Evolutionary conservation across 106 monocot species (phyloP), one percentile per base, ranked within the genome.

Genomic region (Posidonia australis): DNA sequence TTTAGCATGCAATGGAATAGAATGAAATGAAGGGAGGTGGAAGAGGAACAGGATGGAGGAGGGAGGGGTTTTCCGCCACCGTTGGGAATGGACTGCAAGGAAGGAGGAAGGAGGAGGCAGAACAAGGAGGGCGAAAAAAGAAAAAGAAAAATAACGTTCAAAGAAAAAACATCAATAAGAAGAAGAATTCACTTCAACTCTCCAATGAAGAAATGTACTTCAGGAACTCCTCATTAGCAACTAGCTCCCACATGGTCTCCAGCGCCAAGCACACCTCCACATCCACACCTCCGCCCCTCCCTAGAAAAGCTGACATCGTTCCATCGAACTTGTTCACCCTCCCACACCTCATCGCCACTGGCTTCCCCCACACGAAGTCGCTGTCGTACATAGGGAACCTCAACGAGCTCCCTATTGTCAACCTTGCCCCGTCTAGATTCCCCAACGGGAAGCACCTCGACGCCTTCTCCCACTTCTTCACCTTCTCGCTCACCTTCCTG

Each of bases 391-490:
- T 70, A 43, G 76, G 70, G 54, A 86, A 86, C 64, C 79, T 27
- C 48, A 82, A 76, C 31, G 86, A 86, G 47, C 83, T 66, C 62
- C 51, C 72, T 24, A 83, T 44, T 52, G 60, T 54, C 26, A 80
- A 59, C 79, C 84, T 52, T 79, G 83, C 26, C 77, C 80, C 52
- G 54, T 54, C 79, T 18, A 89, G 84, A 63, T 84, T 82, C 42
- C 89, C 86, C 65, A 86, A 72, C 14, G 78, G 80, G 63, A 82
- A 86, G 71, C 80, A 77, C 66, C 71, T 23, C 13, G 86, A 86
- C 9, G 76, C 77, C 54, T 58, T 48, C 76, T 86, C 83, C 86
- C 86, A 89, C 41, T 81, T 85, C 55, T 66, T 68, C 66, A 80
- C 89, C 20, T 3, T 5, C 26, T 70, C 46, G 62, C 65, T 62